phyloP scores from a whole-genome alignment of 768 basidiomycete species.

The Rhizopogon vesiculosus region DNA sequence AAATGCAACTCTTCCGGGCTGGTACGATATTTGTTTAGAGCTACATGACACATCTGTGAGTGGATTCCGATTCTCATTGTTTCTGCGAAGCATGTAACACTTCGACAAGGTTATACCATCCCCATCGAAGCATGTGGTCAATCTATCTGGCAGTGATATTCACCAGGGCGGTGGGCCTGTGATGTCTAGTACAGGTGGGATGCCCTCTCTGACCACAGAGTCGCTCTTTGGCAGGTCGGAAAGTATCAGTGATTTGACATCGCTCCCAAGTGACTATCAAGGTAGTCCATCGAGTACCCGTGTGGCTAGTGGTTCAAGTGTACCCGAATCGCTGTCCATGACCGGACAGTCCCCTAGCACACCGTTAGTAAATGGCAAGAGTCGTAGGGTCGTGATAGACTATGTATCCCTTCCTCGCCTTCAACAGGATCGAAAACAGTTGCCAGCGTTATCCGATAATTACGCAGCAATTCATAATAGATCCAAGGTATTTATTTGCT shows the following conservation, averaged over 20 bases:
- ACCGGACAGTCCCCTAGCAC: background rate
- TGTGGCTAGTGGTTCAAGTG: background rate
- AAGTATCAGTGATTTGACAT: constrained; percentile 24
- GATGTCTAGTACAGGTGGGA: background rate
- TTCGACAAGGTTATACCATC: background rate
- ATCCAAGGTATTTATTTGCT: background rate
- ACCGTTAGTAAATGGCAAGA: background rate
- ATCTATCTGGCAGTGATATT: background rate
- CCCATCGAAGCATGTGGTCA: background rate
- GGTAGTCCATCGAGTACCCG: background rate
- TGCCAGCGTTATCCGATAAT: background rate
- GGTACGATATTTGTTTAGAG: constrained; percentile 49
- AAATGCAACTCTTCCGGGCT: constrained; percentile 42
- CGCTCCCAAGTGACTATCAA: constrained; percentile 19
- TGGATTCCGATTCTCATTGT: background rate
- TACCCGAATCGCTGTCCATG: background rate
- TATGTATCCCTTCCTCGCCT: background rate
- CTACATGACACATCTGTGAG: constrained; percentile 19
- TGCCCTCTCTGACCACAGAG: background rate
- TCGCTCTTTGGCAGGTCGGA: background rate
- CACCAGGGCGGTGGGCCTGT: background rate
- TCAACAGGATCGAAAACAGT: too few relatives aligned
- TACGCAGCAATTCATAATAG: background rate
- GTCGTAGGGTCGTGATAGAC: background rate
- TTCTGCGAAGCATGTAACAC: background rate